phyloP scores from a whole-genome alignment of 139 green algal genomes.

The Eudorina sp. region DNA sequence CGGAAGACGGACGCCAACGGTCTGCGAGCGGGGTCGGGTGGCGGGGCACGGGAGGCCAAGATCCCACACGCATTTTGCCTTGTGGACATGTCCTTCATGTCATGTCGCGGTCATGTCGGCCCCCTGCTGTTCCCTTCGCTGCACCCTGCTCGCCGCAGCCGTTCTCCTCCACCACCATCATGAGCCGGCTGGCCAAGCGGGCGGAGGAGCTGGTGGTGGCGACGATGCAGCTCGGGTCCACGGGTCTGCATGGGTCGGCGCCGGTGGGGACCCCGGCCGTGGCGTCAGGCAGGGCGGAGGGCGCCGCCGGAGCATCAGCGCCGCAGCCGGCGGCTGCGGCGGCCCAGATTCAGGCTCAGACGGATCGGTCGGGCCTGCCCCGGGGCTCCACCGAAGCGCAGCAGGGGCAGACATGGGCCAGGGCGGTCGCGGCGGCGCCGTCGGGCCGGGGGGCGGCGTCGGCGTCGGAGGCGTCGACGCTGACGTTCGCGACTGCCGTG shows the following conservation, averaged over 20 bases:
- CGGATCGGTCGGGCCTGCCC: too few relatives aligned
- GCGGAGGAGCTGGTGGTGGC: constrained; percentile 71
- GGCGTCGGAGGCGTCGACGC: constrained; percentile 14
- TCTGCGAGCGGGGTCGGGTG: too few relatives aligned
- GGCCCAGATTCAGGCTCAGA: too few relatives aligned
- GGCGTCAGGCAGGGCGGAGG: not conserved
- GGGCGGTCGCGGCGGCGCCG: not conserved
- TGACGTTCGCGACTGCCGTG: not conserved
- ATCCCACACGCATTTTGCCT: too few relatives aligned
- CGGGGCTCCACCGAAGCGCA: not conserved
- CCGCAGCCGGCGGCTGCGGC: not conserved
- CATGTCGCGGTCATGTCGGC: too few relatives aligned
- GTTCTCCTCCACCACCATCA: constrained; percentile 79
- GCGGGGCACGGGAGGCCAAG: too few relatives aligned
- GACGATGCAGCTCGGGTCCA: constrained; percentile 15
- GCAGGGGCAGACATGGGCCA: not conserved
- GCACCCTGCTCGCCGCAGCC: too few relatives aligned
- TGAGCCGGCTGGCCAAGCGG: constrained; percentile 74
- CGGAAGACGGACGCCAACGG: too few relatives aligned
- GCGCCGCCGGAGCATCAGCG: not conserved
- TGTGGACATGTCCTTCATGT: too few relatives aligned
- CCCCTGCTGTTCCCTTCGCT: too few relatives aligned
- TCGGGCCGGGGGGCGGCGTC: not conserved
- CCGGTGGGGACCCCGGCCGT: constrained; percentile 1
- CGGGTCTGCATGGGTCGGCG: not conserved